Percentiles rank a stretch among this genome's conserved stretches.
phyloP scores from a whole-genome alignment of 2,329 filamentous ascomycete species.

The Penicillium sp. region DNA sequence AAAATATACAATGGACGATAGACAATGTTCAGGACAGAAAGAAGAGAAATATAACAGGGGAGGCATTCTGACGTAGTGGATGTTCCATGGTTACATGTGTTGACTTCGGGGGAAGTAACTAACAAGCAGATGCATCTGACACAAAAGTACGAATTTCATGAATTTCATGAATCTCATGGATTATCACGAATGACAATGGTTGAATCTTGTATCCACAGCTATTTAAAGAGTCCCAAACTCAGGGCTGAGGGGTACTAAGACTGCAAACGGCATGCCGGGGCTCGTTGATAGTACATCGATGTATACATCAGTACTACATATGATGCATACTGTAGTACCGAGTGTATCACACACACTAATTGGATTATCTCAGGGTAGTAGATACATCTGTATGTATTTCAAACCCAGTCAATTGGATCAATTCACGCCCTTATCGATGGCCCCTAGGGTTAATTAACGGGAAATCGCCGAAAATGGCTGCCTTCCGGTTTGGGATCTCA shows the following conservation, averaged over 20 bases:
- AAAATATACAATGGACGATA: neutral
- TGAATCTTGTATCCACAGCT: neutral
- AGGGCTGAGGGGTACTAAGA: neutral
- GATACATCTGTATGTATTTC: too few species aligned
- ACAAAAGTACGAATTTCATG: neutral
- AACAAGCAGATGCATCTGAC: neutral
- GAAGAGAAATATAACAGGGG: neutral
- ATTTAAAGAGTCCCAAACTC: neutral
- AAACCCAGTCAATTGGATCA: neutral
- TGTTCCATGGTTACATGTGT: constrained; percentile 2
- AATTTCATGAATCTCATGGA: neutral
- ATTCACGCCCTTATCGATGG: neutral
- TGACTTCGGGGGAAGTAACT: neutral
- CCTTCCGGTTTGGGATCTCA: neutral
- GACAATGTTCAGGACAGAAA: neutral
- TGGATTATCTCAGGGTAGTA: neutral
- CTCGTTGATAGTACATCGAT: too few species aligned
- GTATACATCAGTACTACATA: neutral
- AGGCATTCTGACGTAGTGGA: constrained; percentile 2
- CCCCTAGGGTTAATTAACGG: neutral
- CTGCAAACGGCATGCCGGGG: neutral
- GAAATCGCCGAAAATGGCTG: neutral
- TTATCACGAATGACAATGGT: neutral
- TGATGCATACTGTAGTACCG: neutral
- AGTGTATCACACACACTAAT: too few species aligned